phyloP scores from a whole-genome alignment of 116 monocot species.

The Iris pallida region DNA sequence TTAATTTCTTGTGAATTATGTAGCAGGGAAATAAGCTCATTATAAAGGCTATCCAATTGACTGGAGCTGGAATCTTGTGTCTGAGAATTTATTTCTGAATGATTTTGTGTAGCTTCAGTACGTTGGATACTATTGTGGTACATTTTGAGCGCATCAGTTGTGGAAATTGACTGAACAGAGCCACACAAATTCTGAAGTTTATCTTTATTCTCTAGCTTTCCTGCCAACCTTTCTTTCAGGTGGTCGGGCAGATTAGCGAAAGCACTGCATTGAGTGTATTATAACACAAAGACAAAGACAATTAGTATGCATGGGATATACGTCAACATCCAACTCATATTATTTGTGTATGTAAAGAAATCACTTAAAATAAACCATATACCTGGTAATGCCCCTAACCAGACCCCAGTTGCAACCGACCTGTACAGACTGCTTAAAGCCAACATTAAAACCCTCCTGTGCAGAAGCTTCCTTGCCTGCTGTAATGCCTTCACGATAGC shows the following conservation, averaged over 20 bases:
- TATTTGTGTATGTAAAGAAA: background rate
- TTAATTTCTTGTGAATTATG: constrained; percentile 29
- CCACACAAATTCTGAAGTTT: constrained; percentile 27
- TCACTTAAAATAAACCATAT: background rate
- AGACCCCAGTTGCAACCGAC: constrained; percentile 56
- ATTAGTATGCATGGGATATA: no score
- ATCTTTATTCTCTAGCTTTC: constrained; percentile 21
- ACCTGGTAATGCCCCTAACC: constrained; percentile 64
- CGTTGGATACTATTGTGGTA: constrained; percentile 21
- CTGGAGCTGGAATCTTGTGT: constrained; percentile 14
- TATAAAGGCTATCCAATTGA: constrained; percentile 23
- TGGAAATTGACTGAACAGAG: constrained; percentile 41
- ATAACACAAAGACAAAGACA: no score
- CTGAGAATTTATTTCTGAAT: background rate
- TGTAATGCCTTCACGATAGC: constrained; percentile 70
- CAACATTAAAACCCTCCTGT: constrained; percentile 70
- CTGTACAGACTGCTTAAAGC: constrained; percentile 56
- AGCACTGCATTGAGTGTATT: constrained; percentile 23
- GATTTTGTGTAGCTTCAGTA: background rate
- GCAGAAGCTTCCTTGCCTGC: constrained; percentile 67
- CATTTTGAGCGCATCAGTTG: constrained; percentile 51
- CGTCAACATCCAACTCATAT: background rate
- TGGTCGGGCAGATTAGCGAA: constrained; percentile 40
- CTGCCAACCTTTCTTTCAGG: constrained; percentile 44
- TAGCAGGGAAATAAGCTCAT: constrained; percentile 36